Percentiles rank a stretch among this genome's conserved stretches.
These are phyloP conservation scores for Ceratobasidium sp. DNA, from an alignment of 1,284 basidiomycete species.

Conservation along the genomic window DNA sequence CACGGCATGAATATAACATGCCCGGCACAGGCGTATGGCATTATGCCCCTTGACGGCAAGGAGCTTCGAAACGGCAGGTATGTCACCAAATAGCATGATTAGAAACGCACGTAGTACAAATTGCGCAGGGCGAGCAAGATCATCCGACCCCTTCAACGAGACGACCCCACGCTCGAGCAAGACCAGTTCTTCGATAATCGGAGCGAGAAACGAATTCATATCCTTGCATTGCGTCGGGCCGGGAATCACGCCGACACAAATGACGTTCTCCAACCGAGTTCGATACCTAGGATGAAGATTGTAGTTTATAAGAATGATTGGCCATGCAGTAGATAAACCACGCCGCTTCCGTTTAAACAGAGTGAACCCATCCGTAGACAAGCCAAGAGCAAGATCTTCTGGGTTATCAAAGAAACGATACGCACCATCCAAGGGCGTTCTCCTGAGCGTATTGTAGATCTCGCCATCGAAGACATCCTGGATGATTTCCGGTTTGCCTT, in stretches of 20 bases:
- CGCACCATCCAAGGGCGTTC: not conserved
- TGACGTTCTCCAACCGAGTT: slow-evolving; percentile 17
- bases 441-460: not conserved
- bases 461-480: slow-evolving; percentile 5
- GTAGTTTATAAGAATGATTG: slow-evolving; percentile 27
- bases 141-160: not conserved
- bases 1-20: slow-evolving; percentile 44
- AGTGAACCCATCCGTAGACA: slow-evolving; percentile 24
- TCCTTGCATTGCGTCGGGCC: slow-evolving; percentile 40
- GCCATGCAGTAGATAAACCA: slow-evolving; percentile 13
- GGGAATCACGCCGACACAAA: slow-evolving; percentile 41
- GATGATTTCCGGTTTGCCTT: not conserved
- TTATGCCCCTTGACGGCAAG: slow-evolving; percentile 41
- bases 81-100: slow-evolving; percentile 39
- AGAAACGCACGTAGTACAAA: slow-evolving; percentile 41
- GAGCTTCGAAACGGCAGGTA: slow-evolving; percentile 39
- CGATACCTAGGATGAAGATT: slow-evolving; percentile 11
- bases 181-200: slow-evolving; percentile 36
- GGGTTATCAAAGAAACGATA: slow-evolving; percentile 29
- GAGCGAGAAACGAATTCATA: slow-evolving; percentile 41
- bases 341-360: slow-evolving; percentile 4
- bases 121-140: too few species aligned
- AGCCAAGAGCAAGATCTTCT: slow-evolving; percentile 11
- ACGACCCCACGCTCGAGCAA: slow-evolving; percentile 34
- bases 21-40: slow-evolving; percentile 36